These are phyloP conservation scores for Sordaria brevicollis DNA, from an alignment of 495 filamentous ascomycete species.

Conservation along the genomic window DNA sequence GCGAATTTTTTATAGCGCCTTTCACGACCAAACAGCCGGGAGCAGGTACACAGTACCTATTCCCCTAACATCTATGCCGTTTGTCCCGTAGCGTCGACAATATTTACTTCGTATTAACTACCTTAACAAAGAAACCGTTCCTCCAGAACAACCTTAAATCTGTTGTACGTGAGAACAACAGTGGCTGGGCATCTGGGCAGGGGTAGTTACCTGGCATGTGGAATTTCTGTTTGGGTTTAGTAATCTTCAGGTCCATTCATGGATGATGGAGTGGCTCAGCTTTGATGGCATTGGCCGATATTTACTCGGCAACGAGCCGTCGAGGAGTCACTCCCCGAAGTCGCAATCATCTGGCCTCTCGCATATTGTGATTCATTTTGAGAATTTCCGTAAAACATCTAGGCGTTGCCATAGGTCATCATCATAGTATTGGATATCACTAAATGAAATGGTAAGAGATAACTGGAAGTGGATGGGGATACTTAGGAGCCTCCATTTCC, in stretches of 20 bases:
- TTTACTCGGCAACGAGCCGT: not conserved
- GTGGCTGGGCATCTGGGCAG: not conserved
- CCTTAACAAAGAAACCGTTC: no score
- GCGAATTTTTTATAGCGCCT: no score
- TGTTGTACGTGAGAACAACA: no score
- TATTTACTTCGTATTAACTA: no score
- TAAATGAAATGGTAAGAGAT: not conserved
- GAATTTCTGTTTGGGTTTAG: not conserved
- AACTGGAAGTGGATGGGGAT: not conserved
- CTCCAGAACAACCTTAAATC: no score
- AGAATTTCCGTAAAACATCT: not conserved
- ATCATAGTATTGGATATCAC: not conserved
- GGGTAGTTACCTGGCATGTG: not conserved
- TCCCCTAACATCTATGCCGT: no score
- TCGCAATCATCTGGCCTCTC: not conserved
- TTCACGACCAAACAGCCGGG: no score
- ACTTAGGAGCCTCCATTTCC: not conserved
- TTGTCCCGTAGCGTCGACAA: no score
- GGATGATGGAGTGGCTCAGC: not conserved
- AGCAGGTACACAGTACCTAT: no score
- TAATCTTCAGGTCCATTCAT: not conserved
- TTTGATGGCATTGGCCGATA: not conserved
- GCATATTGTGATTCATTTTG: not conserved
- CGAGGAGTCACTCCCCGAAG: not conserved
- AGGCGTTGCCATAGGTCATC: not conserved